These are phyloP conservation scores for Candida dajiaensis DNA, from an alignment of 805 yeast species.

Conservation along the genomic window DNA sequence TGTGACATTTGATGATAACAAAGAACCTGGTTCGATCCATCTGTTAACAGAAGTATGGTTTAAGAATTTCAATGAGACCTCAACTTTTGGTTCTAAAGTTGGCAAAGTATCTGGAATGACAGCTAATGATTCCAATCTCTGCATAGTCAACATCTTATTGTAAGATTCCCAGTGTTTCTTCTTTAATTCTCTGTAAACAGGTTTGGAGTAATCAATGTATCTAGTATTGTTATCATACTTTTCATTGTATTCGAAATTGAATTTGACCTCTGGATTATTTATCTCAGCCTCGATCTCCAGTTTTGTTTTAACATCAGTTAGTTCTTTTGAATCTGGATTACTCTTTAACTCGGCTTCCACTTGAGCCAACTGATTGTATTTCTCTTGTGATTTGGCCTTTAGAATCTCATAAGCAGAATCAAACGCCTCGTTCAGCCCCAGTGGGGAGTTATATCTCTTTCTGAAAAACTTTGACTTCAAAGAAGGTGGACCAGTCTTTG, in stretches of 20 bases:
- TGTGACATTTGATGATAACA: slow-evolving; percentile 69
- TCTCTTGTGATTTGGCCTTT: slow-evolving; percentile 39
- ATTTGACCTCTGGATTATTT: slow-evolving; percentile 80
- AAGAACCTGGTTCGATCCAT: slow-evolving; percentile 75
- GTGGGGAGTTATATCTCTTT: slow-evolving; percentile 59
- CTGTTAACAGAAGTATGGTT: slow-evolving; percentile 56
- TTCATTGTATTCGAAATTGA: slow-evolving; percentile 46
- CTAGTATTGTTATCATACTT: slow-evolving; percentile 34
- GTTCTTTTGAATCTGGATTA: slow-evolving; percentile 14
- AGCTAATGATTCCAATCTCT: slow-evolving; percentile 77
- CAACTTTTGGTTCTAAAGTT: slow-evolving; percentile 75
- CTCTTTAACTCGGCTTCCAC: slow-evolving; percentile 26
- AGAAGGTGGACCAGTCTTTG: slow-evolving; percentile 46
- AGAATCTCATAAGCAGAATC: slow-evolving; percentile 59
- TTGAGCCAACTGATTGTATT: slow-evolving; percentile 34
- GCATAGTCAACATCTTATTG: slow-evolving; percentile 78
- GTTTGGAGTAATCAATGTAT: slow-evolving; percentile 58
- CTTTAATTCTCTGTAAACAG: slow-evolving; percentile 72
- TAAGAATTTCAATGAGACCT: slow-evolving; percentile 70
- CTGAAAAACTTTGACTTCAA: slow-evolving; percentile 37
- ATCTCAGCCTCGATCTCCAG: slow-evolving; percentile 58
- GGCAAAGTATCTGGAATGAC: slow-evolving; percentile 94
- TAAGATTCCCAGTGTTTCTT: slow-evolving; percentile 66
- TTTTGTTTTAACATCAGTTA: slow-evolving; percentile 21
- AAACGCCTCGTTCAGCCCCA: slow-evolving; percentile 66